Conservation (phyloP, 768 basidiomycete species). For the Holtermannia corniformis region DNA sequence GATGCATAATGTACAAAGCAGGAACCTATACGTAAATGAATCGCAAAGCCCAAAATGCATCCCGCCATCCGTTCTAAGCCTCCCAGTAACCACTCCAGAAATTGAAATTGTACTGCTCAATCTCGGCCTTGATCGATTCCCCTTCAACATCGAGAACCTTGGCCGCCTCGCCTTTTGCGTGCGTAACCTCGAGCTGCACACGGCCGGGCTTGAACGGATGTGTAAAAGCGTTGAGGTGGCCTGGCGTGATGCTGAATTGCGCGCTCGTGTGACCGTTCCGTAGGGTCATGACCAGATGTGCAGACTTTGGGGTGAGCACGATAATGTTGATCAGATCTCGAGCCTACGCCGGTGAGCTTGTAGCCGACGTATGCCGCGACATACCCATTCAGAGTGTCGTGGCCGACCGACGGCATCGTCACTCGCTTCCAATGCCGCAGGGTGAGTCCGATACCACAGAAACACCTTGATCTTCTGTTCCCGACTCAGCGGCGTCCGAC, state of each 20-base stretch:
- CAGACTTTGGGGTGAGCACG: constrained; percentile 17
- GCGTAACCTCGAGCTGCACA: constrained; percentile 10
- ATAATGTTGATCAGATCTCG: constrained; percentile 37
- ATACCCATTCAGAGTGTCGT: constrained; percentile 32
- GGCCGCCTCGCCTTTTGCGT: constrained; percentile 2
- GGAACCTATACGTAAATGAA: too few relatives aligned
- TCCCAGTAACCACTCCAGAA: constrained; percentile 34
- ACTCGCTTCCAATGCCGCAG: constrained; percentile 9
- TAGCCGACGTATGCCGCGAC: constrained; percentile 1
- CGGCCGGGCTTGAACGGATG: constrained; percentile 21
- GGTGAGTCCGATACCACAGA: constrained; percentile 33
- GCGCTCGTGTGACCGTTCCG: constrained; percentile 8
- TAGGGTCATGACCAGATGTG: background rate
- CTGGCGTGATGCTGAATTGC: constrained; percentile 9
- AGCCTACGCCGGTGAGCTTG: constrained; percentile 15
- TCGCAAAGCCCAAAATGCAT: too few relatives aligned
- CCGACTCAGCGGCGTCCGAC: background rate
- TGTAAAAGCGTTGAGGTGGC: constrained; percentile 16
- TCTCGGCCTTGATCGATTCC: constrained; percentile 11
- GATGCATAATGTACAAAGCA: too few relatives aligned
- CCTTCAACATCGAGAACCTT: constrained; percentile 17
- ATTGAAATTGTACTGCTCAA: constrained; percentile 33
- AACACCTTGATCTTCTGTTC: constrained; percentile 11
- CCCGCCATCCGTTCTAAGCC: too few relatives aligned
- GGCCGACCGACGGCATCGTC: constrained; percentile 30